These are phyloP conservation scores for Petunia axillaris DNA, from an alignment of 257 asterid genomes.

Conservation along the genomic window DNA sequence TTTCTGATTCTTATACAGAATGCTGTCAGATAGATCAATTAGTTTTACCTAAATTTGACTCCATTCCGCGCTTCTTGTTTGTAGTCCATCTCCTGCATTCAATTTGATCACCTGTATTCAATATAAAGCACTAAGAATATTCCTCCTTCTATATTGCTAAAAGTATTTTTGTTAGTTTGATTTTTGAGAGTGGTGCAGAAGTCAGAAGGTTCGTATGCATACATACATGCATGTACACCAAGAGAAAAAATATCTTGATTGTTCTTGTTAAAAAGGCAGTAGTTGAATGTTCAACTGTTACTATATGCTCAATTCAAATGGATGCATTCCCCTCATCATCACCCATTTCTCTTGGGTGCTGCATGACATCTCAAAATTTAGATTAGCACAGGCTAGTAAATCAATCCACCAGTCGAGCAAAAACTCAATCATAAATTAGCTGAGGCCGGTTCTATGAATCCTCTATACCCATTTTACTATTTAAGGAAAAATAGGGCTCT, in stretches of 20 bases:
- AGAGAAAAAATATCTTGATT: background rate
- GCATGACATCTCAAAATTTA: background rate
- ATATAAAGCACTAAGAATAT: conserved; percentile 90
- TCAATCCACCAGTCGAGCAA: background rate
- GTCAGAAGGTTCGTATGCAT: too few relatives aligned
- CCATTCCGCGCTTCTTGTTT: conserved; percentile 85
- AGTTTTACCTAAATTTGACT: conserved; percentile 72
- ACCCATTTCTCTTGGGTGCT: background rate
- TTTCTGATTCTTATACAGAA: conserved; percentile 9
- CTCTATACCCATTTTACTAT: background rate
- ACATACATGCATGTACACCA: too few relatives aligned
- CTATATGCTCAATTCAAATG: background rate
- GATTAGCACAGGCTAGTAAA: background rate
- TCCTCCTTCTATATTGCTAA: conserved; percentile 43
- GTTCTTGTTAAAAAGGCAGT: background rate
- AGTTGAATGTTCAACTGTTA: background rate
- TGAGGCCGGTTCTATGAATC: background rate
- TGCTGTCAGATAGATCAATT: background rate
- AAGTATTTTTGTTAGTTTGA: conserved; percentile 16
- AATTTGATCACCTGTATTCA: conserved; percentile 98
- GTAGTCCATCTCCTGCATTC: conserved; percentile 99
- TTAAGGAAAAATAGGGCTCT: background rate
- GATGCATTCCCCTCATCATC: background rate
- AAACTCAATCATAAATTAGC: background rate
- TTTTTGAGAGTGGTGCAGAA: background rate